Percentiles rank a stretch among this genome's conserved stretches.
Evolutionary conservation across 192 early-diverging fungal genomes (phyloP).

Genomic region (Rhizophagus prolifer): DNA sequence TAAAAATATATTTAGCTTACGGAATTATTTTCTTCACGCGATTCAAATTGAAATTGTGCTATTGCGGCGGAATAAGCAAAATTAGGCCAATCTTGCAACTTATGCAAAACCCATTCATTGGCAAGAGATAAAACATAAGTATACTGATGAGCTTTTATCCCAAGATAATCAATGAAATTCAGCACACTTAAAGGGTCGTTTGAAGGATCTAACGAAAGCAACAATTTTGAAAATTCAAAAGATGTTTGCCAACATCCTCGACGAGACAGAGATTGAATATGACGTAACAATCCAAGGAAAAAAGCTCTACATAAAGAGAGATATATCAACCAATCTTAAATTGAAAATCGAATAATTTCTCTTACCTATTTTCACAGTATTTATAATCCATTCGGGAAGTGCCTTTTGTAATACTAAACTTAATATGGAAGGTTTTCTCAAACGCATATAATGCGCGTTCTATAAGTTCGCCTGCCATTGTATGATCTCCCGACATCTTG

Average conservation of each 20-base stretch:
- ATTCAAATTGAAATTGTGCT: conserved; percentile 75
- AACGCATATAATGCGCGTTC: conserved; percentile 89
- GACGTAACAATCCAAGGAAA: conserved; percentile 79
- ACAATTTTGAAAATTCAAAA: conserved; percentile 81
- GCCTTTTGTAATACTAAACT: conserved; percentile 71
- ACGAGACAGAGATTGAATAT: conserved; percentile 81
- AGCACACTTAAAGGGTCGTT: conserved; percentile 76
- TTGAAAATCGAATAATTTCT: not conserved
- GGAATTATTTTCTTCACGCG: conserved; percentile 29
- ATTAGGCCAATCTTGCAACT: conserved; percentile 55
- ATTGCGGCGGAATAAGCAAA: conserved; percentile 77
- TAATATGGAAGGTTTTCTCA: conserved; percentile 76
- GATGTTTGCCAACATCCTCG: conserved; percentile 93
- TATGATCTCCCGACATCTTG: conserved; percentile 82
- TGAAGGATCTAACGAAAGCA: conserved; percentile 67
- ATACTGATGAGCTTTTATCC: conserved; percentile 75
- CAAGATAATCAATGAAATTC: conserved; percentile 83
- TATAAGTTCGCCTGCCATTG: conserved; percentile 77
- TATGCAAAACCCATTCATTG: conserved; percentile 15
- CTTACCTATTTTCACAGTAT: conserved; percentile 71
- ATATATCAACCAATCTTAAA: not conserved
- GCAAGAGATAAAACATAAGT: conserved; percentile 49
- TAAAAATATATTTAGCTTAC: not conserved
- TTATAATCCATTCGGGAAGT: conserved; percentile 67
- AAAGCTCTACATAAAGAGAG: conserved; percentile 46